Base-by-base conservation (phyloP, 2,329 filamentous ascomycete species). In the Sporothrix mexicana region DNA sequence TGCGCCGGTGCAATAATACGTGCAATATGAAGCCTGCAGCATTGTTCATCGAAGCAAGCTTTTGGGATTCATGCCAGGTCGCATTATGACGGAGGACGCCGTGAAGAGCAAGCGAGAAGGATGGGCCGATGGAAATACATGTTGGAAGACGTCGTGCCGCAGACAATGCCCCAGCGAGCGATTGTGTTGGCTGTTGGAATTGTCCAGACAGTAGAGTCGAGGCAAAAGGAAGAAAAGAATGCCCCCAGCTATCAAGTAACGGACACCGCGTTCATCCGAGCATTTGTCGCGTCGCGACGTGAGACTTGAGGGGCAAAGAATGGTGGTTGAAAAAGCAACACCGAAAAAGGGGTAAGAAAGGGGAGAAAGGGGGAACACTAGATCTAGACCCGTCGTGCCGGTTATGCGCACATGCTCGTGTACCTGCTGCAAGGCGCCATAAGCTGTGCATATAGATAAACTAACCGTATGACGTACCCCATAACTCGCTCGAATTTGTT, bases 381-480 rank as follows among this genome's bases (percentile, higher is more conserved):
- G 51, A 59, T 30, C 20, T 55, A 45, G 67, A 53, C 43, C 23
- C n/a, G 6, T 12, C 1, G 9, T 43, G 30, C 2, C 9, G 25
- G 45, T 20, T 67, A 51, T 67, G 36, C 67, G 13, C 51, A 57
- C 67, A 55, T 45, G 8, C 10, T 23, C 7, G 6, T 12, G 8
- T n/a, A 30, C 59, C 12, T 10, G 4, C 17, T 1, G 1, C 17
- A 7, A 15, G 12, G 17, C 1, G 12, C 1, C 2, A 10, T 7
- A 13, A 15, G 13, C 17, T n/a, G 64, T 67, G 45, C 23, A 17
- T 36, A 51, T 67, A 67, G 2, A 25, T 8, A 12, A 1, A 12
- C 2, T n/a, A 12, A 25, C 13, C 45, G 55, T 62, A 70, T 70
- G 69, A 62, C 69, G 69, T 62, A 62, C 69, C 15, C 69, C 55